Base-by-base conservation (phyloP, 495 filamentous ascomycete genomes). In the Lasiosphaeria hispida region DNA sequence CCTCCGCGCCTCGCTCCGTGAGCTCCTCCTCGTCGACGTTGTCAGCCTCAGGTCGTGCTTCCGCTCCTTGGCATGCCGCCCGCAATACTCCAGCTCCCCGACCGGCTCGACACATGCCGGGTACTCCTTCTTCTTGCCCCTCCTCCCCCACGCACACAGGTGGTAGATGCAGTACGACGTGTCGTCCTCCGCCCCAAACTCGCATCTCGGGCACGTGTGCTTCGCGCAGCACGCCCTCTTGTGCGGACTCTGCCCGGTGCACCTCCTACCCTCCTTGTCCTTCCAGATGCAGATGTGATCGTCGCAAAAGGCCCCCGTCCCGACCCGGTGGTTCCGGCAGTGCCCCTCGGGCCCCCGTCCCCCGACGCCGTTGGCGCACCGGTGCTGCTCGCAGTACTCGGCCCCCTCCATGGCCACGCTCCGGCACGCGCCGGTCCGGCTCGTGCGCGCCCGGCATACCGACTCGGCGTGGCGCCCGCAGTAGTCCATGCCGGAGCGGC, bases 221-320 rank as follows among this genome's bases (percentile, higher is more conserved):
- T 55, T 55, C 23, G 34, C 53, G 30, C 53, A 55, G 42, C 53
- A 55, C 53, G 53, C 53, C 33, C 37, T 14, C 23, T 13, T 37
- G 15, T 55, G 41, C 41, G 43, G 41, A n/a, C 23, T 36, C 53
- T 55, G 53, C 42, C 23, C 40, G 14, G 35, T 23, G 30, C 53
- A 55, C 42, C 53, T 36, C 14, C 18, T 23, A 7, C 53, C 53
- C 3, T 55, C 42, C 23, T 15, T 18, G 11, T 55, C 53, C 42
- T 42, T 45, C 53, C 53, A 55, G 42, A 55, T 55, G 34, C 53
- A 55, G 3, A 55, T 34, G 42, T 55, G 53, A 13, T 37, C 53
- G 13, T 55, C 53, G 23, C 53, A 55, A 38, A 45, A 55, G 41
- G 42, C 10, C 40, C 15, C 18, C 5, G 33, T 35, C 42, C 41